Evolutionary conservation across 345 rosid species (phyloP).

Genomic region (Noccaea caerulescens): DNA sequence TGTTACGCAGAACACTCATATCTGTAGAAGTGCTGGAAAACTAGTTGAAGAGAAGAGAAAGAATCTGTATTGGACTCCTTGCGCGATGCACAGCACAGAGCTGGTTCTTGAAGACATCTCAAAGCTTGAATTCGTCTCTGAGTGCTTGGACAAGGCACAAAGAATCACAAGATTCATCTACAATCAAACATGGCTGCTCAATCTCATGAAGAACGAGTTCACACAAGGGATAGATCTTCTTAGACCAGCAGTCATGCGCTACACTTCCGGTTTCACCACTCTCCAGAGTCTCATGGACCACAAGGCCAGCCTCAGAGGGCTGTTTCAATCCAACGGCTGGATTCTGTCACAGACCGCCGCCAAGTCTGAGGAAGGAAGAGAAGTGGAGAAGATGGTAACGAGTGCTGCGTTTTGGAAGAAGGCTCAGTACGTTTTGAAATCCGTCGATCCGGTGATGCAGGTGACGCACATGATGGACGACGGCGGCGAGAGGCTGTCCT

Average conservation of each 20-base stretch:
- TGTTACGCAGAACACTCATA: constrained; percentile 57
- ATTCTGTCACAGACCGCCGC: constrained; percentile 50
- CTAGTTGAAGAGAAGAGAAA: constrained; percentile 78
- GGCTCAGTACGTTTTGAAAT: constrained; percentile 60
- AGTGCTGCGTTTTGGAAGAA: constrained; percentile 75
- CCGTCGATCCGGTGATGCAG: constrained; percentile 70
- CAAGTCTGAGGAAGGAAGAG: constrained; percentile 64
- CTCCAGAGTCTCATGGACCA: constrained; percentile 64
- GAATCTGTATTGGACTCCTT: constrained; percentile 80
- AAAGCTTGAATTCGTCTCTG: constrained; percentile 62
- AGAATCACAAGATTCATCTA: constrained; percentile 70
- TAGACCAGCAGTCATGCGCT: constrained; percentile 54
- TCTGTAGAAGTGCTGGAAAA: constrained; percentile 70
- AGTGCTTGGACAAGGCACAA: constrained; percentile 65
- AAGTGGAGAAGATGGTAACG: constrained; percentile 61
- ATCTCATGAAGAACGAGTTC: constrained; percentile 67
- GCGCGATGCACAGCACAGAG: constrained; percentile 68
- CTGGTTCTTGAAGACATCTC: constrained; percentile 68
- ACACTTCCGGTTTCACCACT: constrained; percentile 58
- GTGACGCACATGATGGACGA: constrained; percentile 57
- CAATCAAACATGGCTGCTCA: constrained; percentile 60
- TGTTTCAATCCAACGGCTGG: constrained; percentile 79
- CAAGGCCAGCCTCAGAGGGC: constrained; percentile 60
- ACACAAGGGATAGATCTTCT: constrained; percentile 73
- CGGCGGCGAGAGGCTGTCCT: constrained; percentile 50